These are phyloP conservation scores for Oidium heveae DNA, from an alignment of 2,329 filamentous ascomycete genomes.

Conservation along the genomic window DNA sequence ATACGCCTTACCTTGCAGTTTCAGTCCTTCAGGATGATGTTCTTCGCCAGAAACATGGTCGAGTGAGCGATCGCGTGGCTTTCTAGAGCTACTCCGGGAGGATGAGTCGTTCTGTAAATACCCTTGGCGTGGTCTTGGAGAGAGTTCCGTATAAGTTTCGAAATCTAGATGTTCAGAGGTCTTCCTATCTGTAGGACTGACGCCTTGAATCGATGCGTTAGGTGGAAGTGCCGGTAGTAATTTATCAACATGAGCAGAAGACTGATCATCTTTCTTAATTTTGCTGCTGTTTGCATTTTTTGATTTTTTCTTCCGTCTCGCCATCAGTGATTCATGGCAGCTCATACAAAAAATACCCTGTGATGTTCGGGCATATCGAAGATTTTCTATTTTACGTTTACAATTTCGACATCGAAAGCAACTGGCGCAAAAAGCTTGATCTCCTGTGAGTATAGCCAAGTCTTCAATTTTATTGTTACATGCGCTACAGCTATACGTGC, in stretches of 20 bases:
- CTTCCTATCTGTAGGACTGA: constrained; percentile 30
- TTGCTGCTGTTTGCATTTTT: constrained; percentile 39
- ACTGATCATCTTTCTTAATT: constrained; percentile 34
- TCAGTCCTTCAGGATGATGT: constrained; percentile 32
- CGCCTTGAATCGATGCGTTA: constrained; percentile 36
- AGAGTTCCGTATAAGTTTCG: constrained; percentile 44
- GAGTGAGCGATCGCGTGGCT: constrained; percentile 21
- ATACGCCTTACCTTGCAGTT: constrained; percentile 52
- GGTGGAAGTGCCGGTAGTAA: constrained; percentile 77
- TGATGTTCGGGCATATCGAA: constrained; percentile 88
- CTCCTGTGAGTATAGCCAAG: constrained; percentile 84
- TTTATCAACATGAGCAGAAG: constrained; percentile 59
- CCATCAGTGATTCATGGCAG: constrained; percentile 93
- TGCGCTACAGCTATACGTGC: constrained; percentile 93
- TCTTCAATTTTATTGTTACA: constrained; percentile 97
- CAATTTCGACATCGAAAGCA: constrained; percentile 97
- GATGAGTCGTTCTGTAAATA: constrained; percentile 28
- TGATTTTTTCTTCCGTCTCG: constrained; percentile 64
- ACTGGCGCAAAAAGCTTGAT: constrained; percentile 91
- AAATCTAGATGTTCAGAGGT: constrained; percentile 33
- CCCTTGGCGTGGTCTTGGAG: constrained; percentile 30
- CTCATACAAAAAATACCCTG: constrained; percentile 99
- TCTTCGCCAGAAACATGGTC: constrained; percentile 22
- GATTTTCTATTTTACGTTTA: constrained; percentile 95
- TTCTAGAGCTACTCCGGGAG: constrained; percentile 26